Evolutionary conservation across 2,329 filamentous ascomycete genomes (phyloP), one percentile per base, ranked within the genome.

Genomic region (Fusarium lateritium): DNA sequence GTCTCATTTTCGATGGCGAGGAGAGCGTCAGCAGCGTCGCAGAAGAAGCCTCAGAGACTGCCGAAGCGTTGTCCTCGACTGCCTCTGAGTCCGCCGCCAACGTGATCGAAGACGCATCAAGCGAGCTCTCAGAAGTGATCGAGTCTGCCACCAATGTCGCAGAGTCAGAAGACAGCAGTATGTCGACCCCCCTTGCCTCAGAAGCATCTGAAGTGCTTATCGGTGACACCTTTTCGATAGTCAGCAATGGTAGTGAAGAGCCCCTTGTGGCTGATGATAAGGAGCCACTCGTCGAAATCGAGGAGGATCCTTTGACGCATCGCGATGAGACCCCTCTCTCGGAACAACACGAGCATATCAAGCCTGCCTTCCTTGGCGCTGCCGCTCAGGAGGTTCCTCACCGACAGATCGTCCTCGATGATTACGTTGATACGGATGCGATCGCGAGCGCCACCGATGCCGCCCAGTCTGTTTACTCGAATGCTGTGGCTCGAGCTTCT

Each of bases 401-500:
- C 34, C 80, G 83, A 36, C 76, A 82, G 59, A 82, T 83, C 14
- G 81, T 88, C n/a, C 69, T 88, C 21, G 85, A 87, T 13, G 83
- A 85, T 10, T 81, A 85, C 42, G 74, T 79, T 4, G 77, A 80
- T 44, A 74, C 78, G 2, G 78, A 83, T 36, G 45, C 65, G 5
- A 57, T 77, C 19, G 77, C 79, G 3, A 81, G 76, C 59, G 79
- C 81, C 52, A 81, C 80, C 4, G 77, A 80, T 24, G 82, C 84
- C 17, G 84, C 86, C 6, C 82, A 85, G 62, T 84, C 85, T 8
- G 87, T 86, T 9, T 94, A 93, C 77, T 86, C 85, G 10, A 85
- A 86, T 24, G 92, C 92, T 21, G 79, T 92, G 11, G 87, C 86
- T 43, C 82, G 85, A 40, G 92, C 92, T 6, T 88, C 88, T n/a